Evolutionary conservation across 1,139 yeast genomes (phyloP).

Genomic region (Pneumocystis jirovecii): DNA sequence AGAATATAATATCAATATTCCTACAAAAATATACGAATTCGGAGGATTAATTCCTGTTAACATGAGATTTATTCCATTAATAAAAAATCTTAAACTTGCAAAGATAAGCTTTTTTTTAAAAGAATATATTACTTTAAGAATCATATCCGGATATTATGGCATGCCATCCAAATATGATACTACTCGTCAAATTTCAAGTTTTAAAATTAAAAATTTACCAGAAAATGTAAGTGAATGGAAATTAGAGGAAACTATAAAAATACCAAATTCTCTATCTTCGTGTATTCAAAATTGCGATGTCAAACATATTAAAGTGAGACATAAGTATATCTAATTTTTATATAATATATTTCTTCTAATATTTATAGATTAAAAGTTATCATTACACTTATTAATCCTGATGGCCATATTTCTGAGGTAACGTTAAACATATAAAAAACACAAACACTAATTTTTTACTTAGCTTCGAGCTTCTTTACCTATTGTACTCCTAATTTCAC

Average conservation of each 20-base stretch:
- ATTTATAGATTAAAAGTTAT: slow-evolving; percentile 33
- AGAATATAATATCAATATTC: slow-evolving; percentile 76
- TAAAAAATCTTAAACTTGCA: slow-evolving; percentile 70
- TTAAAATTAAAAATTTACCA: slow-evolving; percentile 23
- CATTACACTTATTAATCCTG: slow-evolving; percentile 53
- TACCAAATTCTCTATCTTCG: slow-evolving; percentile 59
- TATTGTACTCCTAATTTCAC: slow-evolving; percentile 53
- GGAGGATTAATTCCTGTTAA: slow-evolving; percentile 66
- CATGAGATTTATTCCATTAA: slow-evolving; percentile 59
- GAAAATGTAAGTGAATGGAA: slow-evolving; percentile 58
- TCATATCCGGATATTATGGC: slow-evolving; percentile 32
- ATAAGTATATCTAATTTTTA: slow-evolving; percentile 28
- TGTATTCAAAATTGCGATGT: slow-evolving; percentile 79
- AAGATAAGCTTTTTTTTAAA: slow-evolving; percentile 48
- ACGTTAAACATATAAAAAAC: neutral
- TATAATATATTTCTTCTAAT: neutral
- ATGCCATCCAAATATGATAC: slow-evolving; percentile 17
- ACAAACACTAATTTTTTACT: neutral
- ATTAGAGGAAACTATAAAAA: slow-evolving; percentile 38
- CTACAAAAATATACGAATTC: slow-evolving; percentile 77
- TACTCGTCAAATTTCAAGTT: slow-evolving; percentile 28
- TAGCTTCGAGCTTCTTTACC: slow-evolving; percentile 51
- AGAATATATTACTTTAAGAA: slow-evolving; percentile 53
- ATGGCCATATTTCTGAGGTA: slow-evolving; percentile 62
- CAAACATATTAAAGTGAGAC: slow-evolving; percentile 46